These are phyloP conservation scores for Podospora tetraspora DNA, from an alignment of 495 filamentous ascomycete genomes.

Conservation along the genomic window DNA sequence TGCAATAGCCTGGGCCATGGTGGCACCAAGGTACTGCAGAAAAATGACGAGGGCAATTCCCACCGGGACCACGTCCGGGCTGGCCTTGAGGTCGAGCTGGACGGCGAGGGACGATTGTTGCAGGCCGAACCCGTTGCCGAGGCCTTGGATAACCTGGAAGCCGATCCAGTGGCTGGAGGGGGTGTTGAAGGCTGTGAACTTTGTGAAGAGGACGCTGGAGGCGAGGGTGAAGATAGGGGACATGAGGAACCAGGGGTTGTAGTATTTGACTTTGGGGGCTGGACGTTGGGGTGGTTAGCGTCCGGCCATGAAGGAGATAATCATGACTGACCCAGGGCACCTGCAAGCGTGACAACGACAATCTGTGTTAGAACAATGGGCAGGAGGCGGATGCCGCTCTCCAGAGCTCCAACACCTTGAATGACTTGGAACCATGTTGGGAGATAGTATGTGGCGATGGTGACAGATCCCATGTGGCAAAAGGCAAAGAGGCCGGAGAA, in stretches of 20 bases:
- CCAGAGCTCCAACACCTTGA: slow-evolving; percentile 37
- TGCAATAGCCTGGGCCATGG: slow-evolving; percentile 17
- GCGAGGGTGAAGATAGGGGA: slow-evolving; percentile 11
- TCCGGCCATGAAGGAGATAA: not conserved
- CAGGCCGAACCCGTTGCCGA: slow-evolving; percentile 38
- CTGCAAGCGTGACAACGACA: not conserved
- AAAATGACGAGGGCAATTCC: slow-evolving; percentile 21
- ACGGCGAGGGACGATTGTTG: slow-evolving; percentile 29
- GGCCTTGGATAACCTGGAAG: slow-evolving; percentile 45
- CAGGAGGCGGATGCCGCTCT: slow-evolving; percentile 44
- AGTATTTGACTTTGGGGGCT: slow-evolving; percentile 13
- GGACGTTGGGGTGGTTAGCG: not conserved
- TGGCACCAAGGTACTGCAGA: slow-evolving; percentile 21
- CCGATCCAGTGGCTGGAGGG: slow-evolving; percentile 42
- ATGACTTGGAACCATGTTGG: slow-evolving; percentile 62
- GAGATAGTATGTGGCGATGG: slow-evolving; percentile 45
- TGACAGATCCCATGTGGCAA: slow-evolving; percentile 18
- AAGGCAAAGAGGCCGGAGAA: slow-evolving; percentile 17
- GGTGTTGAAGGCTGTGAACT: slow-evolving; percentile 29
- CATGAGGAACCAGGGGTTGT: slow-evolving; percentile 20
- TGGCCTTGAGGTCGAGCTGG: slow-evolving; percentile 19
- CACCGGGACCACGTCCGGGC: slow-evolving; percentile 8
- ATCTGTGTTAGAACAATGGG: slow-evolving; percentile 37
- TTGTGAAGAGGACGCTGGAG: slow-evolving; percentile 33
- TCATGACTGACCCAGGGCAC: slow-evolving; percentile 4